Evolutionary conservation across 176 grass and related monocot genomes (phyloP).

Genomic region (Tuctoria greenei): DNA sequence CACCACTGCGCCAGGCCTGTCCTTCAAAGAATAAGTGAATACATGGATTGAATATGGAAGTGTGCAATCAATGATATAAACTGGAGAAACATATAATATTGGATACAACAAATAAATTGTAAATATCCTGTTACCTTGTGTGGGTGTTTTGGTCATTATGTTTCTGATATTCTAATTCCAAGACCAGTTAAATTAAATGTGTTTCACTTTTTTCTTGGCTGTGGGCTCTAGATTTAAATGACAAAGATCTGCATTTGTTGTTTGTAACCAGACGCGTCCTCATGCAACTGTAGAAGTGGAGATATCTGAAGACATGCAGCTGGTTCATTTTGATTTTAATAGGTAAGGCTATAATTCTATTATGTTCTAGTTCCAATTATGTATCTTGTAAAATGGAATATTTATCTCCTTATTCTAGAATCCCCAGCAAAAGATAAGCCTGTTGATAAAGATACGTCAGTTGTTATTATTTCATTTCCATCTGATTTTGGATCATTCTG

Average conservation of each 20-base stretch:
- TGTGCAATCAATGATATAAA: constrained; percentile 8
- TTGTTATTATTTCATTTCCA: background rate
- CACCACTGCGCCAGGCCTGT: too few relatives aligned
- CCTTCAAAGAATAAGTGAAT: too few relatives aligned
- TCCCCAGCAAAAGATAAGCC: background rate
- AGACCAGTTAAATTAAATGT: constrained; percentile 2
- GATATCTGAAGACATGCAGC: constrained; percentile 98
- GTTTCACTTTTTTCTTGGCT: background rate
- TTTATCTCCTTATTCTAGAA: background rate
- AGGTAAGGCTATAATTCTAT: constrained; percentile 54
- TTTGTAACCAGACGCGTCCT: constrained; percentile 74
- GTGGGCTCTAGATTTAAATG: background rate
- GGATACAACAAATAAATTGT: constrained; percentile 23
- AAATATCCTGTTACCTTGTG: background rate
- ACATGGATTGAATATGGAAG: background rate
- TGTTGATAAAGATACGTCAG: background rate
- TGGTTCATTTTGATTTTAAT: constrained; percentile 99
- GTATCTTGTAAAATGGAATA: background rate
- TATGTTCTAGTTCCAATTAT: background rate
- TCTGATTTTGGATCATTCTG: background rate
- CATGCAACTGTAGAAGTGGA: constrained; percentile 99
- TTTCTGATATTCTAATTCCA: background rate
- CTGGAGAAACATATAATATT: background rate
- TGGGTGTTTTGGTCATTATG: background rate
- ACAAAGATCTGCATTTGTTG: constrained; percentile 16